These are phyloP conservation scores for Aphanoascus verrucosus DNA, from an alignment of 2,329 filamentous ascomycete genomes.

Conservation along the genomic window DNA sequence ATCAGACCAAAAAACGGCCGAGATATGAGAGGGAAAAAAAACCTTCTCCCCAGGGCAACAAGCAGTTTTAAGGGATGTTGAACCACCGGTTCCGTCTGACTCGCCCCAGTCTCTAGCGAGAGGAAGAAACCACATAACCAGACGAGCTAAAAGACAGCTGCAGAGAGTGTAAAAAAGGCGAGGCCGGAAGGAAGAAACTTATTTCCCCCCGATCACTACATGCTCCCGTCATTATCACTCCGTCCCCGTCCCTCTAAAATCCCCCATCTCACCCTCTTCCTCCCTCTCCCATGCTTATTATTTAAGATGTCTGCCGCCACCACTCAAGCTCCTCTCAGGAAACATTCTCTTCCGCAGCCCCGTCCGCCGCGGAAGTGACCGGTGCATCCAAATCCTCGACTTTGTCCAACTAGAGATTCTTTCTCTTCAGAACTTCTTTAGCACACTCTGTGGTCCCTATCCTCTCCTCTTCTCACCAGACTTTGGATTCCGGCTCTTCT, in stretches of 20 bases:
- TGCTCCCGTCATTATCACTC: background rate
- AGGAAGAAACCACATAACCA: no score
- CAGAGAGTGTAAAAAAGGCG: background rate
- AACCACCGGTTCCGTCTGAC: no score
- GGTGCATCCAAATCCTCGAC: constrained; percentile 17
- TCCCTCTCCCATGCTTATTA: constrained; percentile 13
- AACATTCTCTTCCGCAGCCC: constrained; percentile 25
- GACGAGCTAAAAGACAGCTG: background rate
- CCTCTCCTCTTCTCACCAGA: background rate
- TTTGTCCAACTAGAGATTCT: background rate
- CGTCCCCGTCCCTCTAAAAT: background rate
- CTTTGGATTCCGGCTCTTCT: no score
- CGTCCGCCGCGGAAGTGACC: constrained; percentile 38
- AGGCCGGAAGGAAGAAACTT: constrained; percentile 11
- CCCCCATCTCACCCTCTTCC: background rate
- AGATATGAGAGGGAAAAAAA: no score
- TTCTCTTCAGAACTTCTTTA: background rate
- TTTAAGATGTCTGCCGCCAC: constrained; percentile 31
- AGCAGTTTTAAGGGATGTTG: no score
- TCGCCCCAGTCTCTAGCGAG: no score
- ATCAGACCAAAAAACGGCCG: no score
- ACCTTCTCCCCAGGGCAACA: no score
- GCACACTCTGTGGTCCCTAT: background rate
- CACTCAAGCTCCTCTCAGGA: constrained; percentile 24
- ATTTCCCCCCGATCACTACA: background rate